Evolutionary conservation across 257 asterid species (phyloP).

Genomic region (Penstemon barbatus): DNA sequence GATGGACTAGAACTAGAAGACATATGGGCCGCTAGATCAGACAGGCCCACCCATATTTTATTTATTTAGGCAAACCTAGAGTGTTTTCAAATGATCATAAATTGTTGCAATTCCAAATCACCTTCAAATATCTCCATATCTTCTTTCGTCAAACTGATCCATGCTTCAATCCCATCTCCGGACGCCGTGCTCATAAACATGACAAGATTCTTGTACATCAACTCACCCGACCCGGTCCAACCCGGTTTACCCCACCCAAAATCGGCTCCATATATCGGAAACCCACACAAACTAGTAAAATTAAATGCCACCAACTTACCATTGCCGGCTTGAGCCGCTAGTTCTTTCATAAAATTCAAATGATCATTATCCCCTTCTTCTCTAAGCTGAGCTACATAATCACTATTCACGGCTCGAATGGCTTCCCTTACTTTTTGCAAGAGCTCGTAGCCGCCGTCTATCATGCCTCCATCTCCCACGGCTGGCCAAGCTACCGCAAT

Average conservation of each 20-base stretch:
- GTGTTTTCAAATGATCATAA: background rate
- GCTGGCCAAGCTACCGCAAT: conserved; percentile 29
- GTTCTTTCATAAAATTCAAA: conserved; percentile 27
- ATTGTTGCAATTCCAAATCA: conserved; percentile 38
- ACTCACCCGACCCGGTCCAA: conserved; percentile 39
- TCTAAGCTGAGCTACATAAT: conserved; percentile 29
- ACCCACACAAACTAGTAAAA: conserved; percentile 56
- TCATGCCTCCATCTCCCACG: conserved; percentile 11
- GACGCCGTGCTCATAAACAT: conserved; percentile 33
- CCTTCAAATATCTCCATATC: conserved; percentile 49
- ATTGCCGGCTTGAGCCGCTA: conserved; percentile 11
- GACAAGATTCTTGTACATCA: conserved; percentile 38
- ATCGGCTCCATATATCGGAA: conserved; percentile 50
- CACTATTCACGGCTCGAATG: conserved; percentile 26
- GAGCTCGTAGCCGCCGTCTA: conserved; percentile 19
- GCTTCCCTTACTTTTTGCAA: conserved; percentile 33
- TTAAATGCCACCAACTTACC: conserved; percentile 37
- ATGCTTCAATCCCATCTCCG: conserved; percentile 51
- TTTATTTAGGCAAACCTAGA: background rate
- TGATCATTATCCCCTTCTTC: conserved; percentile 24
- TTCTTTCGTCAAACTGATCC: conserved; percentile 37
- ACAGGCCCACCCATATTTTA: background rate
- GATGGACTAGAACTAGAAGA: no score
- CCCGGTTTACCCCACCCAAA: conserved; percentile 58
- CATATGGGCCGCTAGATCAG: no score